phyloP scores from a whole-genome alignment of 495 filamentous ascomycete species.

The Clohesyomyces aquaticus region DNA sequence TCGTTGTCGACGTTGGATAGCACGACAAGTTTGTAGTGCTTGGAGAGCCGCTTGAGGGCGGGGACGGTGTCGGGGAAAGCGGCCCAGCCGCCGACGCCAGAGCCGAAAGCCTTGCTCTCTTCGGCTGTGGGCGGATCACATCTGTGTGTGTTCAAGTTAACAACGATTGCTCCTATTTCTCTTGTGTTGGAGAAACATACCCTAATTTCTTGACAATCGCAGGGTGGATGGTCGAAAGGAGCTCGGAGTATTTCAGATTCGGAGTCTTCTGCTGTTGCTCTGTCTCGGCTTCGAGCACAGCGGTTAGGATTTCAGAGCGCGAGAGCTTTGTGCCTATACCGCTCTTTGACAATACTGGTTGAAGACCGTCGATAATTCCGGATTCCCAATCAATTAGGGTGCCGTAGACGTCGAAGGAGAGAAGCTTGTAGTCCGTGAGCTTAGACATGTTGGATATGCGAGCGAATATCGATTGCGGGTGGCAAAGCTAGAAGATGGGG shows the following conservation, averaged over 20 bases:
- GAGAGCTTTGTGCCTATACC: constrained; percentile 15
- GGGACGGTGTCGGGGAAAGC: constrained; percentile 39
- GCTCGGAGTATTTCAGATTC: constrained; percentile 17
- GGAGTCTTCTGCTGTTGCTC: constrained; percentile 11
- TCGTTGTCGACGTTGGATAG: constrained; percentile 35
- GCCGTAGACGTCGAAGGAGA: constrained; percentile 81
- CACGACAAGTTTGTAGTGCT: constrained; percentile 34
- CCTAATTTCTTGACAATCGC: constrained; percentile 16
- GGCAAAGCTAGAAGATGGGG: no score
- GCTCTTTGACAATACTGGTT: constrained; percentile 14
- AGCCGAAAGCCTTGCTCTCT: constrained; percentile 26
- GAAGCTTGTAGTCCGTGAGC: constrained; percentile 54
- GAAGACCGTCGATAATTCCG: constrained; percentile 46
- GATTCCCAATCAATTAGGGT: constrained; percentile 80
- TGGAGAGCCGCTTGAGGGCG: constrained; percentile 31
- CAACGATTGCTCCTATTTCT: no score
- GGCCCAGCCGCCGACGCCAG: constrained; percentile 28
- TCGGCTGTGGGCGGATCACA: constrained; percentile 6
- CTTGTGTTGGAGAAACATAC: no score
- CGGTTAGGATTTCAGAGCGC: constrained; percentile 9
- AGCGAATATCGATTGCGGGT: neutral
- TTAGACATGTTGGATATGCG: constrained; percentile 13
- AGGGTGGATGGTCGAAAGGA: constrained; percentile 18
- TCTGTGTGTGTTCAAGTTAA: no score
- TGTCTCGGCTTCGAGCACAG: neutral